Evolutionary conservation across 2,329 filamentous ascomycete species (phyloP).

Genomic region (Eurotiales sp.): DNA sequence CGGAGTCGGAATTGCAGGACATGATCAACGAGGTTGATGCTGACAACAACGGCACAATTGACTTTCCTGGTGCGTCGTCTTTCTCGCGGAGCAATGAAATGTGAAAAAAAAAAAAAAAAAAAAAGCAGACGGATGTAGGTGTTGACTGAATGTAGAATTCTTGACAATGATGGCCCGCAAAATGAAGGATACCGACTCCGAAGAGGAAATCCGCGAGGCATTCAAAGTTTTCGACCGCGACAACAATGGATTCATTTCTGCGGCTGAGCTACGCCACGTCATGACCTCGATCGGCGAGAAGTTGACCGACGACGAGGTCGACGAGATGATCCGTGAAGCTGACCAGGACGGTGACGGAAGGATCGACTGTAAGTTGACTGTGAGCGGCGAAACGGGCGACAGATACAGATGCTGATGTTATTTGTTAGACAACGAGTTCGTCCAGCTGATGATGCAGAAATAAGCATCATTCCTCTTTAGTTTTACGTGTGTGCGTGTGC

Average conservation of each 20-base stretch:
- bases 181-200: slow-evolving; percentile 90
- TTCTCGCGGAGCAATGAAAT: no score
- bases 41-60: slow-evolving; percentile 89
- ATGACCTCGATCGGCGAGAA: slow-evolving; percentile 93
- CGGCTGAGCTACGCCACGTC: slow-evolving; percentile 81
- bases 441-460: slow-evolving; percentile 96
- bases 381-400: neutral
- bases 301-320: slow-evolving; percentile 84
- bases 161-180: slow-evolving; percentile 92
- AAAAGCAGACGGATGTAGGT: no score
- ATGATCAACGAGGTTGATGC: slow-evolving; percentile 94
- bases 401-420: neutral
- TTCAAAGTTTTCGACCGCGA: slow-evolving; percentile 91
- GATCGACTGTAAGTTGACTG: slow-evolving; percentile 71
- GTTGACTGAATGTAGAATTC: slow-evolving; percentile 60
- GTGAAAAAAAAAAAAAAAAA: no score
- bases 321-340: slow-evolving; percentile 90
- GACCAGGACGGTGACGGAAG: slow-evolving; percentile 86
- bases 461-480: slow-evolving; percentile 47
- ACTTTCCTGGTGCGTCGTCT: slow-evolving; percentile 70
- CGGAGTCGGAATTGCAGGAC: slow-evolving; percentile 83
- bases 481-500: slow-evolving; percentile 20
- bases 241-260: slow-evolving; percentile 89
- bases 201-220: slow-evolving; percentile 84
- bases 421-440: slow-evolving; percentile 76